Percentiles rank a stretch among this genome's conserved stretches.
Conservation (phyloP, 176 grass and related monocot species). For the Aegilops sharonensis region DNA sequence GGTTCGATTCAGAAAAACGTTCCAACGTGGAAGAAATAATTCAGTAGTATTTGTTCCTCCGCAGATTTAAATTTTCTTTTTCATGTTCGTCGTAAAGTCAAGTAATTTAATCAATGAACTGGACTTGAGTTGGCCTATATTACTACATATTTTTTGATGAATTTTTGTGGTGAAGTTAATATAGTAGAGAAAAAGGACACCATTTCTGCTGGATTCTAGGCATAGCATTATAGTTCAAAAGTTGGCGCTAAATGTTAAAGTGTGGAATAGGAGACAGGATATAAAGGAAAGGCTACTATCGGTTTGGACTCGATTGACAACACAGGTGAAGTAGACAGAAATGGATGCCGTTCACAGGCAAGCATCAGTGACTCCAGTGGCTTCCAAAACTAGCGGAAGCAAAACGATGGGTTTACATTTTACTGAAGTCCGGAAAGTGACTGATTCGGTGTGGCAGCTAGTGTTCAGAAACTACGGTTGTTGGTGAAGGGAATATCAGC, state of each 20-base stretch:
- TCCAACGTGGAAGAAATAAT: neutral
- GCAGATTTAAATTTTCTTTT: neutral
- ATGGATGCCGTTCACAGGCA: neutral
- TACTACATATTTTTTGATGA: no score
- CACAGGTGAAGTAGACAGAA: neutral
- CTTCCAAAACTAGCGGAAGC: neutral
- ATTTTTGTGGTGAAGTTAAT: no score
- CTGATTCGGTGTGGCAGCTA: no score
- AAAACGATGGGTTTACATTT: neutral
- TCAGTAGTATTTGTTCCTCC: neutral
- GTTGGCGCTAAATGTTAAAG: neutral
- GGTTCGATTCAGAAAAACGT: neutral
- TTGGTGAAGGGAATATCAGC: constrained; percentile 15
- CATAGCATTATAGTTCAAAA: neutral
- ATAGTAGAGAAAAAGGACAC: no score
- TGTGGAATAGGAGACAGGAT: neutral
- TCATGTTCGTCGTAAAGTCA: neutral
- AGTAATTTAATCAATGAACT: neutral
- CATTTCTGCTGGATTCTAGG: neutral
- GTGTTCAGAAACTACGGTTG: no score
- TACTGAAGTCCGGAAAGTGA: neutral
- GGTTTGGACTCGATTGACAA: neutral
- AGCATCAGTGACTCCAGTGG: neutral
- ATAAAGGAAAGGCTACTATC: neutral
- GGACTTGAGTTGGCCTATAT: no score